Conservation (phyloP, 2,329 filamentous ascomycete genomes). For the Talaromyces islandicus region DNA sequence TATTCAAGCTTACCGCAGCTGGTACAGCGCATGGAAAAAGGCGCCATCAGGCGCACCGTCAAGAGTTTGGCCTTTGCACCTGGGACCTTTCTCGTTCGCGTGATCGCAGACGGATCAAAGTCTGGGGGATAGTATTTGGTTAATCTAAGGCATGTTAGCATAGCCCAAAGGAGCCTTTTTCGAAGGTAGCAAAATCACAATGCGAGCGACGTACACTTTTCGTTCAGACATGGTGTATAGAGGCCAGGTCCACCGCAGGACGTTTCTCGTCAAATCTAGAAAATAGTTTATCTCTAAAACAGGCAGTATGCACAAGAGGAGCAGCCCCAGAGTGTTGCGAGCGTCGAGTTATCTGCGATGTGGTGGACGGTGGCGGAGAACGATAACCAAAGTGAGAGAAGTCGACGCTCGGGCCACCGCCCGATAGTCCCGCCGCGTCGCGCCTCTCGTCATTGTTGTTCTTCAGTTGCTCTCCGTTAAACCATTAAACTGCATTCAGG, state of each 20-base stretch:
- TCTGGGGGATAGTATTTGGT: slow-evolving; percentile 59
- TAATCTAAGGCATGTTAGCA: slow-evolving; percentile 5
- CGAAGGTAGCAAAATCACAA: slow-evolving; percentile 41
- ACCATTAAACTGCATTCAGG: background rate
- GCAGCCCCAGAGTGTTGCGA: background rate
- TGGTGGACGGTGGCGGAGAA: background rate
- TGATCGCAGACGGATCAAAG: slow-evolving; percentile 82
- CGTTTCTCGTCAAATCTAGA: background rate
- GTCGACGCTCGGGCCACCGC: background rate
- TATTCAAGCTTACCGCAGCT: slow-evolving; percentile 18
- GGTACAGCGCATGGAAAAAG: slow-evolving; percentile 73
- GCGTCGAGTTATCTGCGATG: background rate
- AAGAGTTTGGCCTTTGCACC: slow-evolving; percentile 47
- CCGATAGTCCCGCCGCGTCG: background rate
- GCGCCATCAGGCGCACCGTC: slow-evolving; percentile 84
- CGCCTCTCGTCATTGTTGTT: background rate
- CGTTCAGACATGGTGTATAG: slow-evolving; percentile 68
- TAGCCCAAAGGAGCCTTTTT: background rate
- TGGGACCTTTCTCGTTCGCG: slow-evolving; percentile 36
- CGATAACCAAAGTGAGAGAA: background rate
- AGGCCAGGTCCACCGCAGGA: background rate
- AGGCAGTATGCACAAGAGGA: background rate
- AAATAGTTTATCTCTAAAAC: too few relatives aligned
- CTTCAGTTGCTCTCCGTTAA: background rate
- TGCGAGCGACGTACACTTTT: slow-evolving; percentile 57